A percentile compares a stretch with the other conserved stretches of the same genome.
phyloP scores from a whole-genome alignment of 2,329 filamentous ascomycete species.

The Chaetothyriales sp. region DNA sequence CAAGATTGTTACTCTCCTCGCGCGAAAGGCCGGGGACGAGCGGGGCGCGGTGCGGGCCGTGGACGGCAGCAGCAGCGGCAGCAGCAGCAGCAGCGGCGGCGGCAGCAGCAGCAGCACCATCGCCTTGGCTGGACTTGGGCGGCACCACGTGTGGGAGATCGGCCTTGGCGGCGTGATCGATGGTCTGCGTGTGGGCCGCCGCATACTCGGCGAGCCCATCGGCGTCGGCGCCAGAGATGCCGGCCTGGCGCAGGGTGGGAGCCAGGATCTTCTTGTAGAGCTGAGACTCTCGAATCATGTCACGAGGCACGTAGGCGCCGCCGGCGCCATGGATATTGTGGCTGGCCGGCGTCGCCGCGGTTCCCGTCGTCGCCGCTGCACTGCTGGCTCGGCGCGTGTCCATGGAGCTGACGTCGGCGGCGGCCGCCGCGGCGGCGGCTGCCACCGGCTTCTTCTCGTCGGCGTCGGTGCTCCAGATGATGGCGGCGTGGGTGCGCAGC shows the following conservation, averaged over 20 bases:
- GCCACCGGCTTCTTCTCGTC: conserved; percentile 62
- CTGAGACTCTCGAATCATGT: conserved; percentile 72
- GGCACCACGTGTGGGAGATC: conserved; percentile 57
- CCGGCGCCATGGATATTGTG: conserved; percentile 19
- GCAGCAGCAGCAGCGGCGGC: too few species aligned
- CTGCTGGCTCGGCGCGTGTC: conserved; percentile 25
- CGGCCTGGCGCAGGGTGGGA: conserved; percentile 75
- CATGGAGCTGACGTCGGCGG: conserved; percentile 22
- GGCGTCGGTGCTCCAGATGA: conserved; percentile 83
- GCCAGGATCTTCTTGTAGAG: conserved; percentile 88
- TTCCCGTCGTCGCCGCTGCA: conserved; percentile 20
- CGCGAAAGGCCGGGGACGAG: conserved; percentile 58
- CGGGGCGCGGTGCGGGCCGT: conserved; percentile 24
- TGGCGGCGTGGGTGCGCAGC: conserved; percentile 82
- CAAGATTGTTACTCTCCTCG: conserved; percentile 66
- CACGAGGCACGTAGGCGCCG: conserved; percentile 37
- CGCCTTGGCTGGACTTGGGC: conserved; percentile 44
- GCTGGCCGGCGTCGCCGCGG: background rate
- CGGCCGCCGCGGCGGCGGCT: conserved; percentile 26
- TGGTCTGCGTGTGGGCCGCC: conserved; percentile 31
- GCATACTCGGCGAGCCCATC: conserved; percentile 19
- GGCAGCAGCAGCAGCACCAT: too few species aligned
- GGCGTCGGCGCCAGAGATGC: conserved; percentile 47
- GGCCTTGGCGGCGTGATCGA: conserved; percentile 20
- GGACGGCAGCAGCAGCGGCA: too few species aligned